Percentiles rank a stretch among this genome's conserved stretches.
These are phyloP conservation scores for Trichoderma hamatum DNA, from an alignment of 2,329 filamentous ascomycete genomes.

Conservation along the genomic window DNA sequence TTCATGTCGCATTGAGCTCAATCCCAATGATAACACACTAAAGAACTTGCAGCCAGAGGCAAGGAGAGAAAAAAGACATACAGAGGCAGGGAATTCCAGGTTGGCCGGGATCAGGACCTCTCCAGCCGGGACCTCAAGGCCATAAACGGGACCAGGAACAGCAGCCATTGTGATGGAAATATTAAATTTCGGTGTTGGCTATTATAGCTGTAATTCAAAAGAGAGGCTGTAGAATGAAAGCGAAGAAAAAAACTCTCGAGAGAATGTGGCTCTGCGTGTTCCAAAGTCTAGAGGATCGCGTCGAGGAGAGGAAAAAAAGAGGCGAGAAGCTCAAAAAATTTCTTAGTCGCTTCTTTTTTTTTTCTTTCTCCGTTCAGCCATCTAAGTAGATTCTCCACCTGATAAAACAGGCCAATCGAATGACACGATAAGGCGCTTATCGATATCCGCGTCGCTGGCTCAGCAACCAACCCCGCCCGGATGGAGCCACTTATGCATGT, in stretches of 20 bases:
- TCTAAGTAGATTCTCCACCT: constrained; percentile 21
- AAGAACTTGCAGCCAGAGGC: neutral
- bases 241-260: constrained; percentile 1
- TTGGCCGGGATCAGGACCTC: constrained; percentile 80
- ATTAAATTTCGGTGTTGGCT: constrained; percentile 14
- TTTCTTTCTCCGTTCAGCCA: constrained; percentile 35
- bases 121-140: constrained; percentile 85
- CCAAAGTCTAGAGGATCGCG: constrained; percentile 5
- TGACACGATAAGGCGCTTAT: constrained; percentile 39
- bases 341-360: constrained; percentile 6
- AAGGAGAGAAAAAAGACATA: constrained; percentile 53
- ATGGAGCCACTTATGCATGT: constrained; percentile 42
- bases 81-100: constrained; percentile 79
- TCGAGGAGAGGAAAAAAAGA: constrained; percentile 9
- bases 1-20: neutral
- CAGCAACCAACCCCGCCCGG: constrained; percentile 38
- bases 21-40: neutral
- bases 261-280: constrained; percentile 24
- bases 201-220: neutral
- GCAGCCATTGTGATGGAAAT: constrained; percentile 54
- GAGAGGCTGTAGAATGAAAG: constrained; percentile 20
- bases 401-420: constrained; percentile 34
- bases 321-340: constrained; percentile 32
- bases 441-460: constrained; percentile 38
- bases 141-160: constrained; percentile 79